phyloP scores from a whole-genome alignment of 2,329 filamentous ascomycete species.

The Colletotrichum viniferum region DNA sequence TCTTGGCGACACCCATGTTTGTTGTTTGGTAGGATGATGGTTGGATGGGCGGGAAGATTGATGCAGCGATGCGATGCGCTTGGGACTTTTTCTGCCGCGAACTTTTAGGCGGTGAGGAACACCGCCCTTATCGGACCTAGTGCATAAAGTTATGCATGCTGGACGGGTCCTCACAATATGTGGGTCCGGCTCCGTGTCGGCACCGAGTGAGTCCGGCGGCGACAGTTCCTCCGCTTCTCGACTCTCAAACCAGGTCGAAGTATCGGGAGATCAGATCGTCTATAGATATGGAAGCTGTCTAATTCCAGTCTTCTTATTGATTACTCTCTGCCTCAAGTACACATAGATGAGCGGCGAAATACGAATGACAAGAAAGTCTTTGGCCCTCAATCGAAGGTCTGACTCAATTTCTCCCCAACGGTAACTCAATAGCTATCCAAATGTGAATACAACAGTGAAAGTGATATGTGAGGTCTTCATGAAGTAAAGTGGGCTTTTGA shows the following conservation, averaged over 20 bases:
- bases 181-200: not conserved
- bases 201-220: not conserved
- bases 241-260: rapidly evolving
- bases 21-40: not conserved
- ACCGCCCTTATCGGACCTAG: rapidly evolving
- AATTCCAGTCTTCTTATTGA: not conserved
- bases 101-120: not conserved
- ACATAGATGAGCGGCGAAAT: too few relatives aligned
- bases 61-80: not conserved
- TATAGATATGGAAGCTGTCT: rapidly evolving
- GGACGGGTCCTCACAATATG: not conserved
- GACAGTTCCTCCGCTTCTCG: not conserved
- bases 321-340: rapidly evolving
- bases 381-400: too few relatives aligned
- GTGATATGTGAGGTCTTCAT: too few relatives aligned
- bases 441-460: not conserved
- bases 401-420: too few relatives aligned
- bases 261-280: not conserved
- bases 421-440: not conserved
- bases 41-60: not conserved
- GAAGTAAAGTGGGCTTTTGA: not conserved
- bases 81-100: not conserved
- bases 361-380: too few relatives aligned
- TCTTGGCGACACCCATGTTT: not conserved
- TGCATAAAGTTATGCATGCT: not conserved